Evolutionary conservation across 495 filamentous ascomycete species (phyloP), one percentile per base, ranked within the genome.

Genomic region (Opeltia flavorubescens): DNA sequence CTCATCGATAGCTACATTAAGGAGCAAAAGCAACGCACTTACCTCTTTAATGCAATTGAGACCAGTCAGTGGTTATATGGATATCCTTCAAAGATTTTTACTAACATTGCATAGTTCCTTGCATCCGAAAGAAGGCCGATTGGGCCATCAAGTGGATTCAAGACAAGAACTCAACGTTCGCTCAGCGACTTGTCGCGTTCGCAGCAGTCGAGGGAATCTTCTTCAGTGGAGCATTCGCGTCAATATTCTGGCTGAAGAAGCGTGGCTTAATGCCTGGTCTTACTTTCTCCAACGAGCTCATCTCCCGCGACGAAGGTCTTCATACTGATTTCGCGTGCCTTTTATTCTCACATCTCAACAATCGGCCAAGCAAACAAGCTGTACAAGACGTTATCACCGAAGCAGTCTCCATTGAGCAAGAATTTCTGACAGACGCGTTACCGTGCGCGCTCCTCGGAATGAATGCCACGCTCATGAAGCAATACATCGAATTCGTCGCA

Each of bases 191-290:
- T 30, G 83, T 98, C 52, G 91, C 91, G 54, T 98, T 98, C 64
- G 91, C 91, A 48, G 93, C 89, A 40, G 87, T 98, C 47, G 91
- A 98, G 70, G 91, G 91, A 63, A 96, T 98, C 71, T 98, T 98
- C 82, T 98, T 98, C 81, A 86, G 79, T 59, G 93, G 91, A 55
- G 94, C 91, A n/a, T 98, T 98, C 55, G 93, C 91, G 4, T 91
- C 91, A 48, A 95, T 98, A 68, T 98, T 98, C 79, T 98, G 91
- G 91, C 75, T 98, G 60, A 98, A 98, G 84, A 98, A 98, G 80
- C 93, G 91, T 62, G 91, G 91, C 51, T 77, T 98, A 52, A 98
- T 98, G 91, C 82, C 91, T 47, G 91, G 91, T 54, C 79, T 98
- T 27, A 95, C 91, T 48, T 98, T 98, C 77, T 95, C 89, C 58